Evolutionary conservation across 2,329 filamentous ascomycete genomes (phyloP).

Genomic region (Chrysoporthe puriensis): DNA sequence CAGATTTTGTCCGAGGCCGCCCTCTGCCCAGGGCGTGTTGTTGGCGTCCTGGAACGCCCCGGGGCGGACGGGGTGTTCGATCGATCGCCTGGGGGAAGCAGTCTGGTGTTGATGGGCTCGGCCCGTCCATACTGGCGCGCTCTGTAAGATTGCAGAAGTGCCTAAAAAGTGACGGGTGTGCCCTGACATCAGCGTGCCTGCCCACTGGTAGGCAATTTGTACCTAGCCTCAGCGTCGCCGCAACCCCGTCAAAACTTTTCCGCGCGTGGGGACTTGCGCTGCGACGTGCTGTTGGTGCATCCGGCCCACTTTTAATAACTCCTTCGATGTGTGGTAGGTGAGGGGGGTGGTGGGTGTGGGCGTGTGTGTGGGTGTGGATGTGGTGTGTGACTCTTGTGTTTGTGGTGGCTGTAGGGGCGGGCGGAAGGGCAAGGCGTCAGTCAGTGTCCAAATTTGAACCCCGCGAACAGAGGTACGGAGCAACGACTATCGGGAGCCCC

Average conservation of each 20-base stretch:
- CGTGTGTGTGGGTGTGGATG: no score
- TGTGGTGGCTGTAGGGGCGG: neutral
- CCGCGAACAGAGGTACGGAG: neutral
- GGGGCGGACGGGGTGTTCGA: neutral
- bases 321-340: neutral
- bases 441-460: neutral
- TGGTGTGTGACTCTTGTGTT: no score
- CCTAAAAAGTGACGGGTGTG: no score
- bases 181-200: neutral
- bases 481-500: neutral
- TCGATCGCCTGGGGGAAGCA: neutral
- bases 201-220: neutral
- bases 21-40: neutral
- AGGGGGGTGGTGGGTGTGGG: no score
- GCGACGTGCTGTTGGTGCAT: neutral
- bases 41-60: neutral
- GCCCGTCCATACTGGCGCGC: neutral
- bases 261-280: no score
- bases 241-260: neutral
- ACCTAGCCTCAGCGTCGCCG: neutral
- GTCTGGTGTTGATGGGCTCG: neutral
- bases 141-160: no score
- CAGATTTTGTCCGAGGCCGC: neutral
- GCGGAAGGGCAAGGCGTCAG: no score
- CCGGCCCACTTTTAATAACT: slow-evolving; percentile 2